A percentile compares a stretch with the other conserved stretches of the same genome.
These are phyloP conservation scores for Citrus maxima DNA, from an alignment of 345 rosid species.

Conservation along the genomic window DNA sequence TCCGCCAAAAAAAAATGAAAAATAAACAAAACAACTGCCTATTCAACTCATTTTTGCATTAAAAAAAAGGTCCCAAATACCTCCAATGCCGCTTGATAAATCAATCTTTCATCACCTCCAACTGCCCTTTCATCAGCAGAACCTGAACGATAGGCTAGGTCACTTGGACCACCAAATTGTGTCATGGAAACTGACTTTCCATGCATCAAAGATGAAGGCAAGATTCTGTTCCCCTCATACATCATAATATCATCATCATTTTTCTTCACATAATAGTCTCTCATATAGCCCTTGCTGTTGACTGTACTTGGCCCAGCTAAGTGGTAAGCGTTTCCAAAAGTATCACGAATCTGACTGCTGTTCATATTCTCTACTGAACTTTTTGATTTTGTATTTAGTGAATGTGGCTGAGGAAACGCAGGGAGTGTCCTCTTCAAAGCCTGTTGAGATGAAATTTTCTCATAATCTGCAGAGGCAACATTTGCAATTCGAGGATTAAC, in stretches of 20 bases:
- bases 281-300: slow-evolving; percentile 35
- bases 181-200: slow-evolving; percentile 38
- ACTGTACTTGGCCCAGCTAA: slow-evolving; percentile 35
- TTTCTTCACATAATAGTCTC: slow-evolving; percentile 34
- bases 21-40: background rate
- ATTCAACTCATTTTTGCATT: background rate
- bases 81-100: slow-evolving; percentile 93
- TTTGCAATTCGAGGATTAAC: slow-evolving; percentile 51
- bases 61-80: slow-evolving; percentile 22
- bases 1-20: background rate
- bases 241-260: slow-evolving; percentile 37
- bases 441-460: slow-evolving; percentile 57
- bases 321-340: slow-evolving; percentile 26
- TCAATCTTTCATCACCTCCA: slow-evolving; percentile 66
- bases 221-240: slow-evolving; percentile 57
- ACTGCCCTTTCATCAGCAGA: slow-evolving; percentile 51
- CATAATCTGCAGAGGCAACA: slow-evolving; percentile 44
- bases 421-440: slow-evolving; percentile 61
- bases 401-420: slow-evolving; percentile 32
- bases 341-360: slow-evolving; percentile 38
- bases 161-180: slow-evolving; percentile 49
- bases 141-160: slow-evolving; percentile 39
- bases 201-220: slow-evolving; percentile 57
- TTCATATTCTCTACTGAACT: slow-evolving; percentile 30
- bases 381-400: slow-evolving; percentile 26